phyloP scores from a whole-genome alignment of 805 yeast species.

The Metschnikowia borealis region DNA sequence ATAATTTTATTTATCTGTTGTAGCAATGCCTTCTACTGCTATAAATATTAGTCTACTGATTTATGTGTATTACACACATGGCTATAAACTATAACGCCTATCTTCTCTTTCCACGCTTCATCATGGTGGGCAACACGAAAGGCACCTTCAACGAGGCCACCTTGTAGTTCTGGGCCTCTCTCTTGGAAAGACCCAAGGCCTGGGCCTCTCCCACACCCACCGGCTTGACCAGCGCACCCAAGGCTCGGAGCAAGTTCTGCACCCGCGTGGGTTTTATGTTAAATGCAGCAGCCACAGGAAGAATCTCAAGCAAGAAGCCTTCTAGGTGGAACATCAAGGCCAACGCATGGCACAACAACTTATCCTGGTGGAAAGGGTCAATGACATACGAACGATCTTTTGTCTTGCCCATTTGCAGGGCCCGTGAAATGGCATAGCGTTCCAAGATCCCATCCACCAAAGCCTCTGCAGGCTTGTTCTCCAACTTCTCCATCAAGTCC shows the following conservation, averaged over 20 bases:
- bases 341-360: slow-evolving; percentile 73
- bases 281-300: slow-evolving; percentile 82
- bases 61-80: too few species aligned
- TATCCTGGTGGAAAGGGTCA: slow-evolving; percentile 88
- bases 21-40: too few species aligned
- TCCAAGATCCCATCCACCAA: slow-evolving; percentile 68
- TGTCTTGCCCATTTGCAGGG: slow-evolving; percentile 52
- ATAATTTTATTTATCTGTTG: too few species aligned
- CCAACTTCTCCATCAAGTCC: slow-evolving; percentile 54
- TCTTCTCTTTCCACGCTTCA: slow-evolving; percentile 53
- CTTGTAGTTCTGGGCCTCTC: slow-evolving; percentile 60
- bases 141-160: slow-evolving; percentile 86
- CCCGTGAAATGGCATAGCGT: slow-evolving; percentile 64
- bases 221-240: slow-evolving; percentile 77
- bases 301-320: slow-evolving; percentile 66
- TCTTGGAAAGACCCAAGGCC: slow-evolving; percentile 62
- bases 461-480: slow-evolving; percentile 64
- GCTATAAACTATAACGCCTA: background rate
- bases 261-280: slow-evolving; percentile 74
- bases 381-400: slow-evolving; percentile 72
- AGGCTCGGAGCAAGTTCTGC: slow-evolving; percentile 63
- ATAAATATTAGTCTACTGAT: too few species aligned
- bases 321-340: slow-evolving; percentile 72
- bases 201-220: slow-evolving; percentile 74
- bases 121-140: slow-evolving; percentile 79